phyloP scores from a whole-genome alignment of 2,329 filamentous ascomycete species.

The Aureobasidium sp. region DNA sequence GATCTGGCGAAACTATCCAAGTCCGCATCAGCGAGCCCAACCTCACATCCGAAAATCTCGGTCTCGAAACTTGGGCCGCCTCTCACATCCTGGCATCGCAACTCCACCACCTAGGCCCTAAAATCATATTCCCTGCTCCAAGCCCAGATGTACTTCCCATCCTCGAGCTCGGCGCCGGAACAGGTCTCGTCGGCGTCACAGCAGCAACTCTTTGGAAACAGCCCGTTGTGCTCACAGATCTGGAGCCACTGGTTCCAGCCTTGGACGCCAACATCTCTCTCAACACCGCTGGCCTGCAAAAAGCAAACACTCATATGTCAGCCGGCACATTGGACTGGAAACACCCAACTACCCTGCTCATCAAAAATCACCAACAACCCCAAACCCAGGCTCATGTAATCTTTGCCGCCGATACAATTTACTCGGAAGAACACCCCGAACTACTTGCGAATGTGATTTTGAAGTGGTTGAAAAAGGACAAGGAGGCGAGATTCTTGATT shows the following conservation, averaged over 20 bases:
- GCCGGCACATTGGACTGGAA: constrained; percentile 35
- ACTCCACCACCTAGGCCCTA: constrained; percentile 28
- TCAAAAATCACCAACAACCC: constrained; percentile 1
- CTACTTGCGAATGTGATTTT: constrained; percentile 32
- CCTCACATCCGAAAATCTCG: constrained; percentile 30
- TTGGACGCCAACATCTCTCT: constrained; percentile 30
- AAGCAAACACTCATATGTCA: constrained; percentile 16
- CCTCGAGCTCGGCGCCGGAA: constrained; percentile 35
- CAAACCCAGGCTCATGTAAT: constrained; percentile 25
- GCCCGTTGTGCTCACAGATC: constrained; percentile 30
- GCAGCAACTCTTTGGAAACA: constrained; percentile 29
- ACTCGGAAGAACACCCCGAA: constrained; percentile 36
- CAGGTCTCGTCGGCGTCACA: constrained; percentile 33
- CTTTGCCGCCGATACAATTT: constrained; percentile 38
- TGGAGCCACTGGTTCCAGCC: constrained; percentile 29
- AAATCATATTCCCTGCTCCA: constrained; percentile 16
- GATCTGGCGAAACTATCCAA: background rate
- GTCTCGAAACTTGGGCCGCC: constrained; percentile 35
- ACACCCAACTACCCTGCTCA: constrained; percentile 23
- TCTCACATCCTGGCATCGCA: constrained; percentile 31
- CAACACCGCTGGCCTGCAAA: constrained; percentile 23
- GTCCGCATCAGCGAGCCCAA: constrained; percentile 19
- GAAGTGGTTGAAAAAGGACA: constrained; percentile 29
- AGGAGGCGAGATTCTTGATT: constrained; percentile 31
- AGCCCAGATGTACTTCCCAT: constrained; percentile 21